These are phyloP conservation scores for Fusarium liriodendri DNA, from an alignment of 2,329 filamentous ascomycete genomes.

Conservation along the genomic window DNA sequence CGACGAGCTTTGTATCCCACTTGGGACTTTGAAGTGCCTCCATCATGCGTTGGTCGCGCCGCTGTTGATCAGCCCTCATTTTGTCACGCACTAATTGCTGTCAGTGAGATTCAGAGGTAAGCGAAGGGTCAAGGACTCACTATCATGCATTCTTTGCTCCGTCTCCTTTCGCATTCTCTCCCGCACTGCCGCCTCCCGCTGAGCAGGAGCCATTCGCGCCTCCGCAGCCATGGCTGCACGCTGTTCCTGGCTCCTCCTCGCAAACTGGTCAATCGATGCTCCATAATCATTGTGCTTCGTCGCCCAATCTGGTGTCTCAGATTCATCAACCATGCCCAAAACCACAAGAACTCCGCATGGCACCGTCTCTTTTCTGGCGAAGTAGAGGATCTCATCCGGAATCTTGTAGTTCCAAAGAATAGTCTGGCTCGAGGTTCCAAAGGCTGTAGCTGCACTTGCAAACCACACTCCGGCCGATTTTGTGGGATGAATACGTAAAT, in stretches of 20 bases:
- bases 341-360: constrained; percentile 71
- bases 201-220: constrained; percentile 53
- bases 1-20: constrained; percentile 62
- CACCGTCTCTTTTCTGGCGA: constrained; percentile 63
- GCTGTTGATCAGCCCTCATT: constrained; percentile 52
- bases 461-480: constrained; percentile 65
- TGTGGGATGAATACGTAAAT: constrained; percentile 52
- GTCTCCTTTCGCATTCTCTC: constrained; percentile 56
- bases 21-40: constrained; percentile 66
- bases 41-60: constrained; percentile 57
- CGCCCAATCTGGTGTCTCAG: constrained; percentile 66
- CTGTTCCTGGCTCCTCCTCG: constrained; percentile 53
- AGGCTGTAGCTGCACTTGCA: constrained; percentile 65
- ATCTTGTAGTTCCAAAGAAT: constrained; percentile 72
- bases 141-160: constrained; percentile 57
- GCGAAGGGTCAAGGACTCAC: too few species aligned
- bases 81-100: constrained; percentile 54
- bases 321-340: constrained; percentile 60
- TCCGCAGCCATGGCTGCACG: constrained; percentile 57
- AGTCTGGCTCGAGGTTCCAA: constrained; percentile 64
- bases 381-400: constrained; percentile 61
- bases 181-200: constrained; percentile 54
- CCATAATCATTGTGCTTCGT: constrained; percentile 54
- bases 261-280: constrained; percentile 47
- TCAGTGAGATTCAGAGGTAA: too few species aligned